These are phyloP conservation scores for Baorangia bicolor DNA, from an alignment of 768 basidiomycete species.

Conservation along the genomic window DNA sequence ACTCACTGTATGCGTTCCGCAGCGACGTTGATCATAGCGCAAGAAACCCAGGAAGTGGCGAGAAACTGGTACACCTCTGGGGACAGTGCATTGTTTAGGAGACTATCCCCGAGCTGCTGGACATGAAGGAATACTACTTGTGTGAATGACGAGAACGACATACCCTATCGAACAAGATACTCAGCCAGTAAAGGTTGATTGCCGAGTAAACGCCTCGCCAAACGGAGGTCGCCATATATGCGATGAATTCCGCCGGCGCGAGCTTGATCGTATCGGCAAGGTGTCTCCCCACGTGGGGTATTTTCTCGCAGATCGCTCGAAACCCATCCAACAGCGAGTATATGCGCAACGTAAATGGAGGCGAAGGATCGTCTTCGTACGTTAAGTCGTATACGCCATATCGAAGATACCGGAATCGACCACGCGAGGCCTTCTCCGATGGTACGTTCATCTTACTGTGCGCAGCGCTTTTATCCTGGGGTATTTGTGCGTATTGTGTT, in stretches of 20 bases:
- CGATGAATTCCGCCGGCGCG: conserved; percentile 17
- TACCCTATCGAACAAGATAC: conserved; percentile 31
- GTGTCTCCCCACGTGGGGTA: conserved; percentile 2
- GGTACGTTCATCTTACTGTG: neutral
- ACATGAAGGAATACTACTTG: neutral
- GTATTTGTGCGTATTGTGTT: neutral
- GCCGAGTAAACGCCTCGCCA: conserved; percentile 36
- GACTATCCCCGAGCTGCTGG: conserved; percentile 13
- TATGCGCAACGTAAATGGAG: neutral
- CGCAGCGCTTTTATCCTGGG: neutral
- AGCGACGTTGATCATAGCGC: conserved; percentile 22
- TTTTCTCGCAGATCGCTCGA: neutral
- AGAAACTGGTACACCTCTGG: conserved; percentile 15
- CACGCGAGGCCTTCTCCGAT: neutral
- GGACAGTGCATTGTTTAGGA: neutral
- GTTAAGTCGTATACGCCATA: conserved; percentile 23
- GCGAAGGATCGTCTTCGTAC: conserved; percentile 15
- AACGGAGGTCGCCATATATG: conserved; percentile 28
- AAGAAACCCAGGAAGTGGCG: conserved; percentile 30
- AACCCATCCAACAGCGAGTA: neutral
- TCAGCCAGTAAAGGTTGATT: conserved; percentile 36
- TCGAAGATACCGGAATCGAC: conserved; percentile 12
- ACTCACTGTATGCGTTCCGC: conserved; percentile 24
- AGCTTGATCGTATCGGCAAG: conserved; percentile 20
- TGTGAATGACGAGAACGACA: neutral